Evolutionary conservation across 2,329 filamentous ascomycete species (phyloP).

Genomic region (Hortaea werneckii): DNA sequence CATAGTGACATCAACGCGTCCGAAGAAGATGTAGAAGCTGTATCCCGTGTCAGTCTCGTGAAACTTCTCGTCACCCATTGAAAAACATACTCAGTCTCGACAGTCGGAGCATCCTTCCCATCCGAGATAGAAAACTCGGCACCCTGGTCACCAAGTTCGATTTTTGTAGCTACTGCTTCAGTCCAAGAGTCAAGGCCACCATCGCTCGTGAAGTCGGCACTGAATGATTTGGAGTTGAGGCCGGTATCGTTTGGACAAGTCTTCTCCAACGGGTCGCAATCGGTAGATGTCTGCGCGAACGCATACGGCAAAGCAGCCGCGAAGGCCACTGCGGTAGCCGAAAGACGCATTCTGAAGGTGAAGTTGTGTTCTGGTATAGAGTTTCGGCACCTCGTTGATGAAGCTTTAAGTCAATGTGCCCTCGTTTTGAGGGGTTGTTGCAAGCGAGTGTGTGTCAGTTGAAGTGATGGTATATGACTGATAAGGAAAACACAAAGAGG

Average conservation of each 20-base stretch:
- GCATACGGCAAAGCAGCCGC: conserved; percentile 33
- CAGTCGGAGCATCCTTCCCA: conserved; percentile 53
- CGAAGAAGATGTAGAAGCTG: conserved; percentile 72
- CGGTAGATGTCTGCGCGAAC: conserved; percentile 63
- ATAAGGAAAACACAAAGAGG: too few relatives aligned
- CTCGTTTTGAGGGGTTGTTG: too few relatives aligned
- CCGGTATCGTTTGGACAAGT: conserved; percentile 64
- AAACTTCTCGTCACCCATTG: conserved; percentile 28
- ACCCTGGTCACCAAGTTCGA: conserved; percentile 52
- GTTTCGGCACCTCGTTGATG: background rate
- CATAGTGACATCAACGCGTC: conserved; percentile 69
- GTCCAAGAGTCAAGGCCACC: conserved; percentile 52
- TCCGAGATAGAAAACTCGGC: conserved; percentile 57
- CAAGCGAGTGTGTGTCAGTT: background rate
- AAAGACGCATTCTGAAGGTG: conserved; percentile 22
- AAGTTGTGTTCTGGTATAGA: background rate
- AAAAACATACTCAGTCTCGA: conserved; percentile 47
- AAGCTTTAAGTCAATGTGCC: background rate
- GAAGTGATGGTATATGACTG: background rate
- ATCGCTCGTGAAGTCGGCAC: conserved; percentile 43
- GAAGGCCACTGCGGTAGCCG: conserved; percentile 22
- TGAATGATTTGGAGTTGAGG: conserved; percentile 48
- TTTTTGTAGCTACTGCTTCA: conserved; percentile 52
- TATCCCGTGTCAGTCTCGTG: too few relatives aligned
- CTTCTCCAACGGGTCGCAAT: conserved; percentile 65